Conservation (phyloP, 2,329 filamentous ascomycete species). For the Bipolaris gigantea region DNA sequence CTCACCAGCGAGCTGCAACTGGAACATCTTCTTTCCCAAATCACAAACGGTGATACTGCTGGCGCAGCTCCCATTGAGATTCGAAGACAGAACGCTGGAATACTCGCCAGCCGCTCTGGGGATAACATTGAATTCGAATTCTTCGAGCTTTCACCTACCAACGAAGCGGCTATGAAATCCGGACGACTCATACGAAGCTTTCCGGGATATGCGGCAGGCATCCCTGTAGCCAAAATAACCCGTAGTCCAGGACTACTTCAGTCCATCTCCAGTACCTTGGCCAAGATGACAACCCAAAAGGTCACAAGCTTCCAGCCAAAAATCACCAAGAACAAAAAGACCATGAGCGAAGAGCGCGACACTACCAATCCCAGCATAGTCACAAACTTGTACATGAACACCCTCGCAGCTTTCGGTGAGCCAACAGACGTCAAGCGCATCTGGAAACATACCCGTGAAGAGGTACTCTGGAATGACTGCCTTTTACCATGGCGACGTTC, state of each 20-base stretch:
- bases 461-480: conserved; percentile 52
- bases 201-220: conserved; percentile 46
- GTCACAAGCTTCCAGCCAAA: conserved; percentile 41
- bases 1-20: conserved; percentile 18
- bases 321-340: conserved; percentile 45
- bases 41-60: conserved; percentile 4
- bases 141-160: conserved; percentile 53
- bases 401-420: conserved; percentile 44
- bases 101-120: conserved; percentile 44
- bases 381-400: conserved; percentile 54
- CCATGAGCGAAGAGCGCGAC: conserved; percentile 52
- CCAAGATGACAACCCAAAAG: conserved; percentile 44
- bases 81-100: conserved; percentile 51
- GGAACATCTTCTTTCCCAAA: conserved; percentile 18
- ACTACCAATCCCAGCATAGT: conserved; percentile 55
- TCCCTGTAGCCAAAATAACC: conserved; percentile 30
- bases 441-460: conserved; percentile 59
- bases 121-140: conserved; percentile 44
- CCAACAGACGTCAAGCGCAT: conserved; percentile 36
- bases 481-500: conserved; percentile 55
- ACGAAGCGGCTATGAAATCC: conserved; percentile 43
- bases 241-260: conserved; percentile 16
- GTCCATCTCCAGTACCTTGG: conserved; percentile 38
- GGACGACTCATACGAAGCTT: conserved; percentile 51
- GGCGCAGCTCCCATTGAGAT: conserved; percentile 46